Base-by-base conservation (phyloP, 345 rosid genomes). In the Brassica nigra region DNA sequence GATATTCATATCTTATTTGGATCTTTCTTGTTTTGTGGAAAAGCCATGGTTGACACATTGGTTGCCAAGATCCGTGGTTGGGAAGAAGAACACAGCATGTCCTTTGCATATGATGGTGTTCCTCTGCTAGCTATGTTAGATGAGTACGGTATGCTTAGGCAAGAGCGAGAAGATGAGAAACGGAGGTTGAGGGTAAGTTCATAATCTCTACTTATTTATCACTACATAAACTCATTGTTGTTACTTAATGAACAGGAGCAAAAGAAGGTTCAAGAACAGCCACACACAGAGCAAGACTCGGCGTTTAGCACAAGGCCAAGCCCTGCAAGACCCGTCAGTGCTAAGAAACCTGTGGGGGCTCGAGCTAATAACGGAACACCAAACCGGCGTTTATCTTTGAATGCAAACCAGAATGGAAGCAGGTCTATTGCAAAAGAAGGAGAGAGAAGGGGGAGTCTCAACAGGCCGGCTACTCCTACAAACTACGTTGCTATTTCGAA, bases 101-200 rank as follows among this genome's bases (percentile, higher is more conserved):
- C 91, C 8, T 96, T 90, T 76, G 83, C 93, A 30, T 93, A 93
- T 66, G 99, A 96, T 76, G 97, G 98, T 0, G 97, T 96, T 82
- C 97, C 98, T 55, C 92, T 96, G 47, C 90, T 96, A 55, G 98
- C 99, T 64, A 96, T 93, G 99, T 85, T 93, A 34, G 98, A 96
- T 74, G 99, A 96, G 85, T 96, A 96, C 64, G 96, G 95, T 77
- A 89, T 96, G 99, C 93, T 93, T 80, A 87, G 97, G 85, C 97
- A 90, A 70, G 99, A 96, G 86, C 86, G 98, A 79, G 99, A 96
- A 85, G 99, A 96, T 80, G 98, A 96, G 86, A 93, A 92, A 80
- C 83, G 92, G 36, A 89, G 92, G 81, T 76, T 91, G 74, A 89
- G 89, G 80, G 98, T 95, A 76, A 83, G 3, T 57, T 58, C 34